Conservation (phyloP, 345 rosid species). For the Anastatica hierochuntica region DNA sequence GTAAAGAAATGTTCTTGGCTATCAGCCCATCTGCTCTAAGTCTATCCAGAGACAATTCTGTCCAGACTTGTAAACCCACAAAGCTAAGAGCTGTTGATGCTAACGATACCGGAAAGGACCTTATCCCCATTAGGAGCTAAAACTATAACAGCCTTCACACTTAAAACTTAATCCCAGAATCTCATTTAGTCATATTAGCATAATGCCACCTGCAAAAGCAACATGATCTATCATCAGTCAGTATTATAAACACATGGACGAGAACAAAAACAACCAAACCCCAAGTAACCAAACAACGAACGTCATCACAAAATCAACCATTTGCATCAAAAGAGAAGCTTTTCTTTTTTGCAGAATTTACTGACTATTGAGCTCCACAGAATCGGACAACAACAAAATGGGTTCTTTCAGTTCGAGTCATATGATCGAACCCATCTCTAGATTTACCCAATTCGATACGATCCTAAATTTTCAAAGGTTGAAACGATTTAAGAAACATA, state of each 20-base stretch:
- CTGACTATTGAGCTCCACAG: not conserved
- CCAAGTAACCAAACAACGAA: not conserved
- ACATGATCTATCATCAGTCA: slow-evolving; percentile 2
- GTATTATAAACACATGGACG: not conserved
- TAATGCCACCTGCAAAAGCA: slow-evolving; percentile 18
- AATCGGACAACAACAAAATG: not conserved
- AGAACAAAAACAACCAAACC: not conserved
- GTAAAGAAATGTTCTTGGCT: slow-evolving; percentile 34
- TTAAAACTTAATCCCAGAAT: slow-evolving; percentile 28
- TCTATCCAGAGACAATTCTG: slow-evolving; percentile 51
- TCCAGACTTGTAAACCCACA: slow-evolving; percentile 63
- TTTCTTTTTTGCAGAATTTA: not conserved
- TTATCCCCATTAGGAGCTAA: slow-evolving; percentile 54
- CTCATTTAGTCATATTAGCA: slow-evolving; percentile 34
- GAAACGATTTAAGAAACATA: no score
- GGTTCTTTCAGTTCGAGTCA: no score
- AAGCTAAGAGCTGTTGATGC: slow-evolving; percentile 65
- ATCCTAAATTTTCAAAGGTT: slow-evolving; percentile 8
- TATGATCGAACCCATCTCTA: not conserved
- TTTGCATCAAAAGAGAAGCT: not conserved
- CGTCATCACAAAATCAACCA: not conserved
- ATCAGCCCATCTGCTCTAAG: slow-evolving; percentile 45
- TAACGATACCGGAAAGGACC: slow-evolving; percentile 49
- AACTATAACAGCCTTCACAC: slow-evolving; percentile 27
- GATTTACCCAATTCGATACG: not conserved